Percentiles rank a stretch among this genome's conserved stretches.
Conservation (phyloP, 768 basidiomycete species). For the Porpolomopsis calyptriformis region DNA sequence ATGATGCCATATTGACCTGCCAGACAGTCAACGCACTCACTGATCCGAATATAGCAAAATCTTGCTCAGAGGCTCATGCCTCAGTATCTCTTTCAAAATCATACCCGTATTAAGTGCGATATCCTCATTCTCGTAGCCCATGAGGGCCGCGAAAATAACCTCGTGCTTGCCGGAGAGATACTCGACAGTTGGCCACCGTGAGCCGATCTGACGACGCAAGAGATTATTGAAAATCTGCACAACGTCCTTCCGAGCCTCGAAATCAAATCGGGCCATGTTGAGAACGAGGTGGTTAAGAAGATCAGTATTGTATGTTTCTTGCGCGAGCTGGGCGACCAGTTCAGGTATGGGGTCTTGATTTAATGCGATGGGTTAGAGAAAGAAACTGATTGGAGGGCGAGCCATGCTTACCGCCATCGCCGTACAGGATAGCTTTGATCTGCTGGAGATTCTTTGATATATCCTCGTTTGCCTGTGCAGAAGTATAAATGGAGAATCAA, state of each 20-base stretch:
- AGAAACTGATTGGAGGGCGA: slow-evolving; percentile 1
- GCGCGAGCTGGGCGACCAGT: slow-evolving; percentile 85
- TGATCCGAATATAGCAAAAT: slow-evolving; percentile 87
- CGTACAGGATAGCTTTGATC: slow-evolving; percentile 79
- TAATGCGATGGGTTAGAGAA: slow-evolving; percentile 1
- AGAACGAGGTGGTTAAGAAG: slow-evolving; percentile 72
- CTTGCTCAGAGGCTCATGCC: slow-evolving; percentile 85
- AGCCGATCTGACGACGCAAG: slow-evolving; percentile 81
- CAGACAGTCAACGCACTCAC: slow-evolving; percentile 38
- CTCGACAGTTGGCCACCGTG: slow-evolving; percentile 93
- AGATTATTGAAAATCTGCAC: slow-evolving; percentile 87
- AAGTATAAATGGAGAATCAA: slow-evolving; percentile 3
- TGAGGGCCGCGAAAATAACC: slow-evolving; percentile 70
- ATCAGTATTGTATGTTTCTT: slow-evolving; percentile 90
- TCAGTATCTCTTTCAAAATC: slow-evolving; percentile 94
- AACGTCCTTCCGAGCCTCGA: slow-evolving; percentile 83
- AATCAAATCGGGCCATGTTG: slow-evolving; percentile 81
- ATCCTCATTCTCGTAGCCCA: slow-evolving; percentile 92
- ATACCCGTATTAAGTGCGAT: slow-evolving; percentile 95
- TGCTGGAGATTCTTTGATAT: slow-evolving; percentile 83
- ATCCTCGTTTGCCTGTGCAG: slow-evolving; percentile 73
- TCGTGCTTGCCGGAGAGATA: slow-evolving; percentile 72
- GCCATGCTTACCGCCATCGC: slow-evolving; percentile 64
- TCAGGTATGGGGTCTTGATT: slow-evolving; percentile 72
- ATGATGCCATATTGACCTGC: not conserved